A percentile compares a stretch with the other conserved stretches of the same genome.
Evolutionary conservation across 2,329 filamentous ascomycete genomes (phyloP).

Genomic region (Aspergillus pseudonomiae): DNA sequence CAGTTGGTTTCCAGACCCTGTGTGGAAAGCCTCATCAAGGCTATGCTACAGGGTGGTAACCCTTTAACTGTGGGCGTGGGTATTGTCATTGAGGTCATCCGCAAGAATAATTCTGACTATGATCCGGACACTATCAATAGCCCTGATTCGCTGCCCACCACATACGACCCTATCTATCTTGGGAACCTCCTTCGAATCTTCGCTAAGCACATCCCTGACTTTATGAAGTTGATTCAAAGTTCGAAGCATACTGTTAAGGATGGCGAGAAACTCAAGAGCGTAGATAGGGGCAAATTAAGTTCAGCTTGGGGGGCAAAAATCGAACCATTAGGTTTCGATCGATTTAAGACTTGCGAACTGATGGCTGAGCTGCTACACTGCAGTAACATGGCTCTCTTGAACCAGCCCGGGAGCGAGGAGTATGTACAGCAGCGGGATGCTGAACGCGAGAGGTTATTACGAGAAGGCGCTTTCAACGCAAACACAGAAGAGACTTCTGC

Average conservation of each 20-base stretch:
- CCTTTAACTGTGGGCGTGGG: constrained; percentile 94
- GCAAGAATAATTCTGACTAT: constrained; percentile 99
- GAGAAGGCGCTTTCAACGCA: constrained; percentile 69
- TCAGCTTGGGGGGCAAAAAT: constrained; percentile 91
- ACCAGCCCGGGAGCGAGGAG: constrained; percentile 86
- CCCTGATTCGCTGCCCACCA: constrained; percentile 76
- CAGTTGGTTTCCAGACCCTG: constrained; percentile 88
- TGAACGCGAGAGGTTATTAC: constrained; percentile 78
- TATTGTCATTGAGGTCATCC: constrained; percentile 96
- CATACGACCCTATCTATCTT: constrained; percentile 91
- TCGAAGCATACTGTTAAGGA: constrained; percentile 62
- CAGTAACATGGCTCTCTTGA: constrained; percentile 96
- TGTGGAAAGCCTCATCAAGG: constrained; percentile 78
- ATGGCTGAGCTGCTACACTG: constrained; percentile 98
- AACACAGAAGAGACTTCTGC: constrained; percentile 52
- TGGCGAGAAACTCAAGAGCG: constrained; percentile 60
- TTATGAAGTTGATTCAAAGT: constrained; percentile 87
- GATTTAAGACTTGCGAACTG: constrained; percentile 97
- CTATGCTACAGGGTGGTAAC: constrained; percentile 93
- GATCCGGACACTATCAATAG: constrained; percentile 84
- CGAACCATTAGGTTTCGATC: constrained; percentile 92
- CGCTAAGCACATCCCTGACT: constrained; percentile 86
- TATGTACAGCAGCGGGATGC: constrained; percentile 78
- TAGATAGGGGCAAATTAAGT: constrained; percentile 72
- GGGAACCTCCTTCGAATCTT: constrained; percentile 88